These are phyloP conservation scores for Bondarzewia mesenterica DNA, from an alignment of 1,284 basidiomycete species.

Conservation along the genomic window DNA sequence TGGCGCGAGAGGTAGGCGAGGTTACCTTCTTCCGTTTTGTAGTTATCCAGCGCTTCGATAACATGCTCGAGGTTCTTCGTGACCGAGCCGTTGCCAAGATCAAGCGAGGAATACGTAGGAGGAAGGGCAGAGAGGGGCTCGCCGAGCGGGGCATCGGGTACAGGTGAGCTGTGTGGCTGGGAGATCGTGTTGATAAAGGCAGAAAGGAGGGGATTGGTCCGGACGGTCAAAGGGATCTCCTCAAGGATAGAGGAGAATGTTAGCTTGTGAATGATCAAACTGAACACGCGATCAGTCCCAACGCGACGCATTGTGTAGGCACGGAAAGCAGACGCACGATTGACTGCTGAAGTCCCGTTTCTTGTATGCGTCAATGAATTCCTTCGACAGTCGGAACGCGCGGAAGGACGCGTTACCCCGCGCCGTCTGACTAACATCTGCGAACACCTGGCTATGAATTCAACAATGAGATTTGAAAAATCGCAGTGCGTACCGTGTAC, in stretches of 20 bases:
- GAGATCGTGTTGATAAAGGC: conserved; percentile 78
- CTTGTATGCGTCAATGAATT: conserved; percentile 84
- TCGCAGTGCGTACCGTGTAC: conserved; percentile 64
- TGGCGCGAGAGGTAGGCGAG: conserved; percentile 89
- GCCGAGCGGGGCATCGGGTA: conserved; percentile 22
- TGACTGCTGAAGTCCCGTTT: conserved; percentile 78
- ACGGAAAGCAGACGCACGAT: conserved; percentile 11
- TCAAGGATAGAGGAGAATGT: conserved; percentile 88
- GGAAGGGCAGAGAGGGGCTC: conserved; percentile 33
- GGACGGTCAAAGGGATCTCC: conserved; percentile 85
- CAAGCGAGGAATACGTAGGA: conserved; percentile 51
- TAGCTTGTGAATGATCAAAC: conserved; percentile 79
- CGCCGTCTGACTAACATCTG: conserved; percentile 67
- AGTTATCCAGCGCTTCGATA: conserved; percentile 78
- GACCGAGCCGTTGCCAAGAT: conserved; percentile 53
- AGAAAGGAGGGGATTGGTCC: conserved; percentile 79
- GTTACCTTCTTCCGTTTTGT: conserved; percentile 89
- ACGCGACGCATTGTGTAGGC: background rate
- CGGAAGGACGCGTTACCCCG: conserved; percentile 87
- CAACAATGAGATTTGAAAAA: background rate
- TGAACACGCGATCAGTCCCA: conserved; percentile 23
- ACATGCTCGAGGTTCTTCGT: conserved; percentile 74
- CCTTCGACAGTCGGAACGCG: conserved; percentile 82
- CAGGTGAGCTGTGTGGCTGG: conserved; percentile 22
- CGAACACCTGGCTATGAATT: conserved; percentile 6